These are phyloP conservation scores for Darksidea phi DNA, from an alignment of 495 filamentous ascomycete genomes.

Conservation along the genomic window DNA sequence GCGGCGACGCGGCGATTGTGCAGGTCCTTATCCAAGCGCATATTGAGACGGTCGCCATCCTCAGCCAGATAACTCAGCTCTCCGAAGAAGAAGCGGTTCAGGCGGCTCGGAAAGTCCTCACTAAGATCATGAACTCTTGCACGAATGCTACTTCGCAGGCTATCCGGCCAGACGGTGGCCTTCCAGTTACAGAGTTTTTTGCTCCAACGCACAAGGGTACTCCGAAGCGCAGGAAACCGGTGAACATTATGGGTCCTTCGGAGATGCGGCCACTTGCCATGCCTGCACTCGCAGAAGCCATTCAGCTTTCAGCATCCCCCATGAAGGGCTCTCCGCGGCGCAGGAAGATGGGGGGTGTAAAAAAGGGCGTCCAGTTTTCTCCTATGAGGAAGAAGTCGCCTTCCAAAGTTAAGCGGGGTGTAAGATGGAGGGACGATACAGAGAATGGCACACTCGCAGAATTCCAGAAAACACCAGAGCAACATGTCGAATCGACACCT, in stretches of 20 bases:
- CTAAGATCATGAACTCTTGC: conserved; percentile 73
- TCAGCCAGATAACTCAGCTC: conserved; percentile 77
- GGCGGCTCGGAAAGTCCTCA: conserved; percentile 74
- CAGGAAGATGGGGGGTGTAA: conserved; percentile 64
- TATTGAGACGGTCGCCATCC: conserved; percentile 81
- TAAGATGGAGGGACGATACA: conserved; percentile 92
- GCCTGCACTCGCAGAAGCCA: conserved; percentile 35
- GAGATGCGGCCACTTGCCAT: conserved; percentile 35
- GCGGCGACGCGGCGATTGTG: conserved; percentile 70
- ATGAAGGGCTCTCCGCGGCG: conserved; percentile 76
- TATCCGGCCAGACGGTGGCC: conserved; percentile 83
- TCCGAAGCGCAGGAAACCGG: conserved; percentile 70
- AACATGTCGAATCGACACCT: conserved; percentile 50
- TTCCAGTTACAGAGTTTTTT: conserved; percentile 61
- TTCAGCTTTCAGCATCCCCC: conserved; percentile 52
- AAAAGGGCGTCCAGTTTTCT: conserved; percentile 73
- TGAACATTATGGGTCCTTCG: conserved; percentile 42
- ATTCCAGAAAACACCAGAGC: conserved; percentile 82
- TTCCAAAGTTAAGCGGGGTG: conserved; percentile 65
- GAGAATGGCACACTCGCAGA: conserved; percentile 78
- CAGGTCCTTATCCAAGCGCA: conserved; percentile 84
- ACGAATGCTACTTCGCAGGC: conserved; percentile 71
- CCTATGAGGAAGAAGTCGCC: conserved; percentile 77
- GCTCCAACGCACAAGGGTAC: conserved; percentile 69
- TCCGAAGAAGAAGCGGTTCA: conserved; percentile 77